These are phyloP conservation scores for Penicillium argentinense DNA, from an alignment of 495 filamentous ascomycete genomes.

Conservation along the genomic window DNA sequence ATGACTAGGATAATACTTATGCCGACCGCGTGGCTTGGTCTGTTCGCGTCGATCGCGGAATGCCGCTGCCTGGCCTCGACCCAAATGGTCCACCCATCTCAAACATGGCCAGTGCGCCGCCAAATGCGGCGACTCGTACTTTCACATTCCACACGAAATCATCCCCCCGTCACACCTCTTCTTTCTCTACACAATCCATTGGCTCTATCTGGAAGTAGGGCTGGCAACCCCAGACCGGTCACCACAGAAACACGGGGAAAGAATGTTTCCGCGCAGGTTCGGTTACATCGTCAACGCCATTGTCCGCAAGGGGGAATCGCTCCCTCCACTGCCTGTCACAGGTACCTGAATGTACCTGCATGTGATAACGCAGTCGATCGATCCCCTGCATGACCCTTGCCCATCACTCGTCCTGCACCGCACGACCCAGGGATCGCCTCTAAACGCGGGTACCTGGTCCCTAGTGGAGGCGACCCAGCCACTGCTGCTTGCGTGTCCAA, in stretches of 20 bases:
- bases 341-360: conserved; percentile 14
- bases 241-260: conserved; percentile 6
- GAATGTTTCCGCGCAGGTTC: conserved; percentile 13
- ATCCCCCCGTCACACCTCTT: no score
- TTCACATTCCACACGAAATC: no score
- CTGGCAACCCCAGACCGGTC: neutral
- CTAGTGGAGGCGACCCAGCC: conserved; percentile 17
- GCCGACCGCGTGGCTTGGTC: neutral
- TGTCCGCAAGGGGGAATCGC: conserved; percentile 4
- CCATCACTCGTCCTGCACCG: no score
- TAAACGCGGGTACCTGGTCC: conserved; percentile 13
- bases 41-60: conserved; percentile 3
- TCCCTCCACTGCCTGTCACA: neutral
- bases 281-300: conserved; percentile 14
- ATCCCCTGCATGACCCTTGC: conserved; percentile 1
- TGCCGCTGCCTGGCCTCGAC: conserved; percentile 7
- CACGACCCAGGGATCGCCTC: neutral
- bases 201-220: no score
- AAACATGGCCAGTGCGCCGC: conserved; percentile 6
- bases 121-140: no score
- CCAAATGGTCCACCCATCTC: neutral
- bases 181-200: no score
- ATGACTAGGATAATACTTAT: no score
- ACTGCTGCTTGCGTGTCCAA: conserved; percentile 26
- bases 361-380: conserved; percentile 3